phyloP scores from a whole-genome alignment of 805 yeast genomes.

The Lipomyces orientalis region DNA sequence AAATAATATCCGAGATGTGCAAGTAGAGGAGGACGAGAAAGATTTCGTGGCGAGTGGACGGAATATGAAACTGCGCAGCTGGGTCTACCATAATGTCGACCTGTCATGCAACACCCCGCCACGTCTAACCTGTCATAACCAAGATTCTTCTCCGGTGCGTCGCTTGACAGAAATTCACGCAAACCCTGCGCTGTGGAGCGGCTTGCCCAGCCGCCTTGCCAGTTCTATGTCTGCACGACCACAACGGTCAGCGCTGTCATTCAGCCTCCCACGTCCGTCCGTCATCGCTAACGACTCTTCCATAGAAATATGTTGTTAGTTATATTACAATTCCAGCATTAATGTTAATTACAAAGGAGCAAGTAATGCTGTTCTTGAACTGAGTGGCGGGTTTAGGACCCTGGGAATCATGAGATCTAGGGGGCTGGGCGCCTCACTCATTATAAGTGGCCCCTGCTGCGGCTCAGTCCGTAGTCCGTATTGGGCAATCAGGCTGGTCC shows the following conservation, averaged over 20 bases:
- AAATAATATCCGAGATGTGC: not conserved
- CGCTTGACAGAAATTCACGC: not conserved
- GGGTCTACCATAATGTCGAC: not conserved
- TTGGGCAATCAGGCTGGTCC: not conserved
- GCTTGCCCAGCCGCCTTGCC: slow-evolving; percentile 1
- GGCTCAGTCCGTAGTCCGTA: not conserved
- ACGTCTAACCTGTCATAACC: not conserved
- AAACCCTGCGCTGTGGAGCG: not conserved
- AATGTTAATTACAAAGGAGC: too few species aligned
- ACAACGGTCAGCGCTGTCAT: too few species aligned
- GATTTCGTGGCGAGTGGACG: not conserved
- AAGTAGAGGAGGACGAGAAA: not conserved
- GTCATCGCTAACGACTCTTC: not conserved
- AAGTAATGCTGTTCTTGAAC: not conserved
- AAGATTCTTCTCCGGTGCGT: not conserved
- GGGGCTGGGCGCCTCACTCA: not conserved
- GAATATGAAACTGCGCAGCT: not conserved
- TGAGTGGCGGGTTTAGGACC: not conserved
- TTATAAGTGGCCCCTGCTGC: not conserved
- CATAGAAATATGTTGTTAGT: too few species aligned
- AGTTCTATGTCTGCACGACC: not conserved
- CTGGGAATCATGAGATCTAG: not conserved
- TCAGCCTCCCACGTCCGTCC: not conserved
- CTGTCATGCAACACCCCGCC: not conserved
- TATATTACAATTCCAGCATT: too few species aligned